Base-by-base conservation (phyloP, 805 yeast genomes). In the Brettanomyces naardenensis region DNA sequence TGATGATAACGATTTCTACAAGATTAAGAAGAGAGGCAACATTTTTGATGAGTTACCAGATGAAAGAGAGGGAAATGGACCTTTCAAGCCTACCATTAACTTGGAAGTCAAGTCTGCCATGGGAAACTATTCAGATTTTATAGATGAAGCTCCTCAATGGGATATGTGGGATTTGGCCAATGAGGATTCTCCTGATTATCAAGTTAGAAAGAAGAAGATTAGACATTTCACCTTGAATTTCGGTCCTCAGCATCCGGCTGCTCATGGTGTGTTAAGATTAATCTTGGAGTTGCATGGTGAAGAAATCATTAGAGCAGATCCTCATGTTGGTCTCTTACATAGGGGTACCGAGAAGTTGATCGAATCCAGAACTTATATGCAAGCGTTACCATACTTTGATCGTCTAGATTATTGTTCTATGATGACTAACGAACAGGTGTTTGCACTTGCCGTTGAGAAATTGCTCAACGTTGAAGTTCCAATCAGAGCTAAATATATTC, bases 211-310 rank as follows among this genome's bases (percentile, higher is more conserved):
- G 47, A 59, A 65, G 17, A 71, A 83, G 59, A 78, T 85, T 55
- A 78, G 95, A 61, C 94, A 84, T 58, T 86, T 85, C 68, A 85
- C 95, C 35, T 78, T 86, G 58, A 86, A 86, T 64, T 85, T 85
- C 58, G 95, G 95, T 27, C 95, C 95, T 35, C 95, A 85, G 65
- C 95, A 85, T 67, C 95, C 95, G 19, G 95, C 95, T 44, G 95
- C 95, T 21, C 95, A 85, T 66, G 95, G 95, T 49, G 95, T 85
- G 62, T 68, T 85, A 67, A 75, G 95, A 58, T 69, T 85, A 61
- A 86, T 85, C 61, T 67, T 85, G 54, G 95, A 85, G 65, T 72
- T 85, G 44, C 83, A 82, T 54, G 95, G 95, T 49, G 95, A 85
- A 63, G 95, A 85, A 61, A 80, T 86, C 50, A 75, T 86, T 35